Evolutionary conservation across 2,329 filamentous ascomycete genomes (phyloP), one percentile per base, ranked within the genome.

Genomic region (Immersiporthe knoxdaviesiana): DNA sequence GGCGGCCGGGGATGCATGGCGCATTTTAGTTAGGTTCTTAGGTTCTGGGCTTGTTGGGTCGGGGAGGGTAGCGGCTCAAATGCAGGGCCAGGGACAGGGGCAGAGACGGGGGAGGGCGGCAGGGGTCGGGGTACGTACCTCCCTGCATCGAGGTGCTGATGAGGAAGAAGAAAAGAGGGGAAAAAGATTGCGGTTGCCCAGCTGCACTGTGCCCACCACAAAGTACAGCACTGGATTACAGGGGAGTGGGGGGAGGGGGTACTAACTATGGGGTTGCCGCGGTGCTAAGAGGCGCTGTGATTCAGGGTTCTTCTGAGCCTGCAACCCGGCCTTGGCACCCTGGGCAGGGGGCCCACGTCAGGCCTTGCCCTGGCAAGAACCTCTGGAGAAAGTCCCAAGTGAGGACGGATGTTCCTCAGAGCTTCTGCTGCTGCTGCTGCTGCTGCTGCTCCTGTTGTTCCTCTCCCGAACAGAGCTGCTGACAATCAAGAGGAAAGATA

Each of bases 41-140:
- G 52, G 24, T 18, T 56, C 12, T 16, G 14, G 52, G 27, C 8
- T 56, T 14, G 35, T n/a, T n/a, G n/a, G n/a, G n/a, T n/a, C n/a
- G 52, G 52, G 52, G 52, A 56, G 52, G 52, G 52, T 8, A 56
- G 52, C 52, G 52, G 52, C 52, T 56, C 52, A 56, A 56, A 56
- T 56, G 52, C 52, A 56, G 52, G 52, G 52, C 14, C 52, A 56
- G 30, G 52, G 52, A 56, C 52, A 56, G 52, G 52, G 52, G 27
- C 27, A 27, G 5, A 30, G 24, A 16, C 52, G 27, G 52, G 52
- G 52, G 44, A 32, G 27, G 24, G 52, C 3, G 1, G 50, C 24
- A 54, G 50, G 50, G 50, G 50, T 2, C 50, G 14, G 14, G 27
- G 52, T 56, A 56, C 52, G 52, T 56, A 56, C 52, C 52, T 24